Percentiles rank a stretch among this genome's conserved stretches.
These are phyloP conservation scores for Hymenoscyphus fructigenus DNA, from an alignment of 2,329 filamentous ascomycete genomes.

Conservation along the genomic window DNA sequence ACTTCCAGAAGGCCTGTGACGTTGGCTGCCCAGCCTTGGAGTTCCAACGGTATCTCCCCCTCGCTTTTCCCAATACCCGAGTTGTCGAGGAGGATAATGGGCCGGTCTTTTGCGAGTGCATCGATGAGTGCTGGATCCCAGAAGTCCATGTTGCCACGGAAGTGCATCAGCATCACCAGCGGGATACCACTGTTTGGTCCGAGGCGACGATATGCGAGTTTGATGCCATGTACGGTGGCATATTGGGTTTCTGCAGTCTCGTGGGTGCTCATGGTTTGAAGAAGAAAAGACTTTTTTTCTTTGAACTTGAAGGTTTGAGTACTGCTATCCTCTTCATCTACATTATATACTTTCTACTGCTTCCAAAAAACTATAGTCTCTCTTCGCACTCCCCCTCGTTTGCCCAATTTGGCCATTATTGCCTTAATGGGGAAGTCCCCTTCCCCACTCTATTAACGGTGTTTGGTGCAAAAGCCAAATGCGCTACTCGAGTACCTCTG, in stretches of 20 bases:
- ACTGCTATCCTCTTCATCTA: not conserved
- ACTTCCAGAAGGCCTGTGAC: constrained; percentile 34
- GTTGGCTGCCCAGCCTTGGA: constrained; percentile 34
- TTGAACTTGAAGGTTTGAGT: not conserved
- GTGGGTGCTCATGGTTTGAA: constrained; percentile 26
- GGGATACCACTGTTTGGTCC: constrained; percentile 25
- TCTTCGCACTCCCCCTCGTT: not conserved
- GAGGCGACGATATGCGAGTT: constrained; percentile 30
- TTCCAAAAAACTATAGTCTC: not conserved
- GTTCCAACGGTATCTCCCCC: constrained; percentile 35
- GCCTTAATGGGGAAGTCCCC: not conserved
- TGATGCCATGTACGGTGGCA: constrained; percentile 25
- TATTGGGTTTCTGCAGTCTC: constrained; percentile 29
- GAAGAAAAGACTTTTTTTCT: not conserved
- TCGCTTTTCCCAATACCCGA: constrained; percentile 38
- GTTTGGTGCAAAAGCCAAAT: not conserved
- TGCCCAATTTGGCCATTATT: not conserved
- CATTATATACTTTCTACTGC: not conserved
- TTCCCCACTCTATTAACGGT: not conserved
- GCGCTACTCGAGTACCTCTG: too few relatives aligned
- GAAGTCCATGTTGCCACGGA: constrained; percentile 33
- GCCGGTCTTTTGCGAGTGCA: constrained; percentile 32
- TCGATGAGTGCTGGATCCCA: constrained; percentile 38
- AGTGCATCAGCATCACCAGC: constrained; percentile 32
- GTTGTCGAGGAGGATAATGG: constrained; percentile 40